phyloP scores from a whole-genome alignment of 2,329 filamentous ascomycete species.

The Byssochlamys sp. region DNA sequence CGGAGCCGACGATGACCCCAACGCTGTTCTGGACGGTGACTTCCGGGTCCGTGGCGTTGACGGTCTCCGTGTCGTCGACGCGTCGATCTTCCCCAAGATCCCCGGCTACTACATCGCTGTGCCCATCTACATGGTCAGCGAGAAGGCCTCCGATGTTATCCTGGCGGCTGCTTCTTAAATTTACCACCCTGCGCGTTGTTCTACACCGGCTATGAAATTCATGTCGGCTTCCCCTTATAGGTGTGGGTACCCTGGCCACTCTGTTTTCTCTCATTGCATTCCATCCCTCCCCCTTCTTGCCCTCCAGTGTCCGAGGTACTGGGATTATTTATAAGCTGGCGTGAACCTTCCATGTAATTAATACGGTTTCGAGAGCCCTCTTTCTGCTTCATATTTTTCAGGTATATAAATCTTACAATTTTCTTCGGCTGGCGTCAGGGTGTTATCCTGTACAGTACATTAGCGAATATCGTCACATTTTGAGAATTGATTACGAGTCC shows the following conservation, averaged over 20 bases:
- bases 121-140: constrained; percentile 47
- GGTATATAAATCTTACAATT: too few relatives aligned
- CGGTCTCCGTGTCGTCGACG: constrained; percentile 53
- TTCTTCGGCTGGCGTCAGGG: too few relatives aligned
- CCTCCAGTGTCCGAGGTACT: too few relatives aligned
- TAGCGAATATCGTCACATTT: too few relatives aligned
- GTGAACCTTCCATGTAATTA: too few relatives aligned
- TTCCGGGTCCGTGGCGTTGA: constrained; percentile 50
- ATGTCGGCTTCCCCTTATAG: neutral
- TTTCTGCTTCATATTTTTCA: too few relatives aligned
- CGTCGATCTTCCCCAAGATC: constrained; percentile 47
- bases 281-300: neutral
- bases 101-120: constrained; percentile 46
- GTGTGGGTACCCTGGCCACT: neutral
- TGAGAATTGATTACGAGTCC: too few relatives aligned
- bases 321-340: too few relatives aligned
- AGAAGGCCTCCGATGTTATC: constrained; percentile 55
- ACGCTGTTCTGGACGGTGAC: constrained; percentile 47
- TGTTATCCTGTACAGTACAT: too few relatives aligned
- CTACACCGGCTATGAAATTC: neutral
- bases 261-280: neutral
- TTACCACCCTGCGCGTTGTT: neutral
- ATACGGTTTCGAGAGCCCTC: too few relatives aligned
- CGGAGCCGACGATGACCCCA: constrained; percentile 44
- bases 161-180: constrained; percentile 10